These are phyloP conservation scores for Kondoa malvinella DNA, from an alignment of 768 basidiomycete species.

Conservation along the genomic window DNA sequence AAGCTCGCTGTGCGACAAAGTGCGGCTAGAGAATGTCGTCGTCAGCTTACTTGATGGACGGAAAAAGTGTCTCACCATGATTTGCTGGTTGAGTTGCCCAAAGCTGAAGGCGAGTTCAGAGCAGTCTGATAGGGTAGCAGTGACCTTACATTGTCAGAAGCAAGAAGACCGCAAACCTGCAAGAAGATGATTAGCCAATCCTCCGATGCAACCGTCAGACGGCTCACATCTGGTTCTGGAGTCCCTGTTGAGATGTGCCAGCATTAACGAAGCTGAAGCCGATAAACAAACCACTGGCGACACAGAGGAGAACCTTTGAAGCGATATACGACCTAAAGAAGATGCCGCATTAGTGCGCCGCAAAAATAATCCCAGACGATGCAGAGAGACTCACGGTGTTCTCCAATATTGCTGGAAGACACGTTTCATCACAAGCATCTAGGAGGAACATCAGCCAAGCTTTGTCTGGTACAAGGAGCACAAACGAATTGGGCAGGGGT, in stretches of 20 bases:
- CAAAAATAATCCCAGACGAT: conserved; percentile 23
- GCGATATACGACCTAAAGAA: conserved; percentile 33
- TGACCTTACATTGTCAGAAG: conserved; percentile 27
- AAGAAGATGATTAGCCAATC: background rate
- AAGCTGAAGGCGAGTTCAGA: conserved; percentile 19
- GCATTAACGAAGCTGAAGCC: conserved; percentile 31
- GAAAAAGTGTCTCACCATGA: background rate
- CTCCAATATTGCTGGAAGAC: conserved; percentile 31
- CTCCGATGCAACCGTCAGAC: conserved; percentile 9
- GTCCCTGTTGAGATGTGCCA: conserved; percentile 28
- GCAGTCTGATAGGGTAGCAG: background rate
- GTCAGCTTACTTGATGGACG: conserved; percentile 26
- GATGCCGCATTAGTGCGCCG: too few species aligned
- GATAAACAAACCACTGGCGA: conserved; percentile 11
- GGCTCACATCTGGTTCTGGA: conserved; percentile 32
- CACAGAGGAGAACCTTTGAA: conserved; percentile 10
- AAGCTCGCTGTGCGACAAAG: conserved; percentile 42
- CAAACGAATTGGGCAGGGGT: background rate
- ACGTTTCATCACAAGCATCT: conserved; percentile 23
- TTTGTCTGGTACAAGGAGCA: too few species aligned
- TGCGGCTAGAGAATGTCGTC: conserved; percentile 44
- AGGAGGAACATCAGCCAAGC: too few species aligned
- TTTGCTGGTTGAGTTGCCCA: conserved; percentile 29
- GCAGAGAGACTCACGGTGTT: conserved; percentile 21
- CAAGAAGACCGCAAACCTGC: conserved; percentile 20